Evolutionary conservation across 345 rosid genomes (phyloP).

Genomic region (Murraya koenigii): DNA sequence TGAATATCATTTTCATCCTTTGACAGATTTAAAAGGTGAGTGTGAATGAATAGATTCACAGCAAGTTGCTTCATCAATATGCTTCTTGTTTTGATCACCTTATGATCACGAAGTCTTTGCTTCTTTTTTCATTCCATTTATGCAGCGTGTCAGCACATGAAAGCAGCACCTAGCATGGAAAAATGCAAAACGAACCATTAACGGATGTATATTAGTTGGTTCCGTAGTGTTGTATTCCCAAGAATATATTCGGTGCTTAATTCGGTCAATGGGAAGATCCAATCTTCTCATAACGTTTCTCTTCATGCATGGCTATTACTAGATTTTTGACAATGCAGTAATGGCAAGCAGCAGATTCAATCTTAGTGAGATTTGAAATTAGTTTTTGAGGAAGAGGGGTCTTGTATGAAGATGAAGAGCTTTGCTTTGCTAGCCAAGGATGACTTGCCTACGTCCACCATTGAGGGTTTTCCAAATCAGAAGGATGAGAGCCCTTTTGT

Average conservation of each 20-base stretch:
- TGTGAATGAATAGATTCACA: slow-evolving; percentile 1
- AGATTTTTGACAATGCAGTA: neutral
- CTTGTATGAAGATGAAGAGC: slow-evolving; percentile 48
- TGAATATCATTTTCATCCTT: neutral
- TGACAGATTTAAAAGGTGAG: slow-evolving; percentile 3
- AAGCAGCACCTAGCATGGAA: slow-evolving; percentile 3
- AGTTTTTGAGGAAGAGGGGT: slow-evolving; percentile 25
- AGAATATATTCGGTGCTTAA: slow-evolving; percentile 20
- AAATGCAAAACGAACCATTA: too few relatives aligned
- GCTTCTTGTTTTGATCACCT: neutral
- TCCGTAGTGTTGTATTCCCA: neutral
- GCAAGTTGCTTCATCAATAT: slow-evolving; percentile 13
- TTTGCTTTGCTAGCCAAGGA: slow-evolving; percentile 52
- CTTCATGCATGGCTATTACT: slow-evolving; percentile 26
- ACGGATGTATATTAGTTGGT: neutral
- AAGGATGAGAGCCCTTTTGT: neutral
- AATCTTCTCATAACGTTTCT: neutral
- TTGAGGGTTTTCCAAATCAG: neutral
- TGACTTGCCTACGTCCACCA: slow-evolving; percentile 45
- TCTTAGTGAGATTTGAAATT: neutral
- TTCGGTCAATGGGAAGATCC: neutral
- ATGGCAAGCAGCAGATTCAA: neutral
- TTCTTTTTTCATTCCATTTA: neutral
- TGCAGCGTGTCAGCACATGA: slow-evolving; percentile 1
- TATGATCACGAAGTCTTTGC: neutral